Conservation (phyloP, 192 early-diverging fungal species). For the Gaertneriomyces sp. region DNA sequence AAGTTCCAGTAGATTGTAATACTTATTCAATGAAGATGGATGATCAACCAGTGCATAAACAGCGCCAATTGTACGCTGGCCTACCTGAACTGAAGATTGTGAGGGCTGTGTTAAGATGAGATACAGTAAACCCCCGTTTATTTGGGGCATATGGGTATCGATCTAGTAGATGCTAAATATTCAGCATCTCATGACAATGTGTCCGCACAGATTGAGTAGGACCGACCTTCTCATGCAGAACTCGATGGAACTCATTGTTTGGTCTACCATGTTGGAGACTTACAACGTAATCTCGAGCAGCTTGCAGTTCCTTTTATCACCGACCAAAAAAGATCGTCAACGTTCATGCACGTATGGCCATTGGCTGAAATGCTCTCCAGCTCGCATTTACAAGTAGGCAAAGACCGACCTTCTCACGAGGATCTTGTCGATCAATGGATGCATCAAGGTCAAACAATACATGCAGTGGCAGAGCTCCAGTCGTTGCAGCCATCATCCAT, state of each 20-base stretch:
- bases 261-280: neutral
- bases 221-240: conserved; percentile 19
- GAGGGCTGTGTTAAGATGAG: conserved; percentile 4
- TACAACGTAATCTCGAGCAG: neutral
- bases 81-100: too few relatives aligned
- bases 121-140: conserved; percentile 18
- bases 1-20: conserved; percentile 6
- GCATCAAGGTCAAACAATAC: conserved; percentile 18
- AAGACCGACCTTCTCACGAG: conserved; percentile 19
- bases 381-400: neutral
- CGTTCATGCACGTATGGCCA: neutral
- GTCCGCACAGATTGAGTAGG: neutral
- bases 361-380: neutral
- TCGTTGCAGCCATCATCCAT: too few relatives aligned
- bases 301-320: conserved; percentile 7
- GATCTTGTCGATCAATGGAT: conserved; percentile 17
- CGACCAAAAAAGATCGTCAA: conserved; percentile 2
- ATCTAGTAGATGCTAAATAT: neutral
- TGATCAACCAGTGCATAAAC: too few relatives aligned
- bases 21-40: neutral
- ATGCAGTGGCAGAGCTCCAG: neutral
- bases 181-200: neutral
- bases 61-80: too few relatives aligned
- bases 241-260: conserved; percentile 14
- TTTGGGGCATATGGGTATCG: conserved; percentile 1